Percentiles rank a stretch among this genome's conserved stretches.
Evolutionary conservation across 140 eudicot species (phyloP).

Genomic region (Anethum foeniculum): DNA sequence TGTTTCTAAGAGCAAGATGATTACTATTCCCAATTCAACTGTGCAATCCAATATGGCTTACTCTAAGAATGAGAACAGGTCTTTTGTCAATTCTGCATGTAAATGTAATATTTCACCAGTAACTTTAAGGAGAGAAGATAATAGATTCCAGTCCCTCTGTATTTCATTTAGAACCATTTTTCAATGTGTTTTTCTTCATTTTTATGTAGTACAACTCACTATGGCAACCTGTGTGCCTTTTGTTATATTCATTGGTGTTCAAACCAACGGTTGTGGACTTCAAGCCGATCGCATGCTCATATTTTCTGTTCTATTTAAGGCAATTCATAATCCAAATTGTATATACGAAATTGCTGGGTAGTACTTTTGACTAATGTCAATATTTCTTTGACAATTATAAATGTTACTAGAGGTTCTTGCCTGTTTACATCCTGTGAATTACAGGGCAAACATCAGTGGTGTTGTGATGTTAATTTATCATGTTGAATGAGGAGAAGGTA

Average conservation of each 20-base stretch:
- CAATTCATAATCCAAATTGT: constrained; percentile 1
- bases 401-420: constrained; percentile 40
- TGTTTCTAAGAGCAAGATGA: constrained; percentile 76
- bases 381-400: constrained; percentile 28
- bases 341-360: constrained; percentile 17
- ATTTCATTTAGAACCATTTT: constrained; percentile 28
- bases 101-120: constrained; percentile 49
- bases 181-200: constrained; percentile 18
- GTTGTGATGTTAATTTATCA: constrained; percentile 54
- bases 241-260: constrained; percentile 19
- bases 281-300: constrained; percentile 17
- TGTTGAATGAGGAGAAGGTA: constrained; percentile 69
- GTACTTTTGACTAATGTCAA: constrained; percentile 13
- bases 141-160: constrained; percentile 36
- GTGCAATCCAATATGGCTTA: constrained; percentile 65
- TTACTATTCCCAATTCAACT: constrained; percentile 72
- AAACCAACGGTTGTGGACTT: constrained; percentile 4
- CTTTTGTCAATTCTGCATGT: constrained; percentile 74
- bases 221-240: constrained; percentile 20
- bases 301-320: neutral
- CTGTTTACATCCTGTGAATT: constrained; percentile 35
- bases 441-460: constrained; percentile 65
- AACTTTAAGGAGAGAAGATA: constrained; percentile 31
- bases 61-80: constrained; percentile 98
- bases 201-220: constrained; percentile 13